Percentiles rank a stretch among this genome's conserved stretches.
These are phyloP conservation scores for Austroboletus festivus DNA, from an alignment of 768 basidiomycete species.

Conservation along the genomic window DNA sequence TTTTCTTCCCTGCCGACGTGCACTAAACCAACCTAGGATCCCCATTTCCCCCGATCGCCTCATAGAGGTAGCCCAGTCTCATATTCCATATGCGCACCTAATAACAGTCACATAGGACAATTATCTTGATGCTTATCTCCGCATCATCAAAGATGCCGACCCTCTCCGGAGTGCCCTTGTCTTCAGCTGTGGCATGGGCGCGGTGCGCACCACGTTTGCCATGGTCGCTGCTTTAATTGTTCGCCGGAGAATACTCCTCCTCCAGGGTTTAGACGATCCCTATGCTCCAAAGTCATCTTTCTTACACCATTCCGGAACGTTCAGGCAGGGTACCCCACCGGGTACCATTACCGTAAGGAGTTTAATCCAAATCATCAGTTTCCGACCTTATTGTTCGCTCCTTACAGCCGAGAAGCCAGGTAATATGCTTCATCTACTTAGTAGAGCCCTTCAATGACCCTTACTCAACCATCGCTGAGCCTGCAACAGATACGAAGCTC, in stretches of 20 bases:
- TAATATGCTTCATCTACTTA: conserved; percentile 10
- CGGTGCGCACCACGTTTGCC: conserved; percentile 92
- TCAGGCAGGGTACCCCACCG: conserved; percentile 28
- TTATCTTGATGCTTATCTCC: conserved; percentile 91
- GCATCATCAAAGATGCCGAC: conserved; percentile 74
- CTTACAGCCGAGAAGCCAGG: conserved; percentile 29
- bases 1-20: not conserved
- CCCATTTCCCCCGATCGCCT: conserved; percentile 93
- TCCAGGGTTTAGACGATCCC: conserved; percentile 71
- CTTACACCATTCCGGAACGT: conserved; percentile 4
- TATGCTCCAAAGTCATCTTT: conserved; percentile 48
- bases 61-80: conserved; percentile 61
- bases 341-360: conserved; percentile 49
- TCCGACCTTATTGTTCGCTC: conserved; percentile 2
- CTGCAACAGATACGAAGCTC: conserved; percentile 56
- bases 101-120: conserved; percentile 57
- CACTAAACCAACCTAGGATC: conserved; percentile 49
- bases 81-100: not conserved
- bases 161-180: conserved; percentile 81
- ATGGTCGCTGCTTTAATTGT: conserved; percentile 94
- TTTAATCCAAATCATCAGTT: not conserved
- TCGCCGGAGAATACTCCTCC: conserved; percentile 67
- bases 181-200: conserved; percentile 97
- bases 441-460: not conserved
- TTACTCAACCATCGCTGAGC: conserved; percentile 17